Evolutionary conservation across 2,329 filamentous ascomycete species (phyloP).

Genomic region (Microcyclospora tardicrescens): DNA sequence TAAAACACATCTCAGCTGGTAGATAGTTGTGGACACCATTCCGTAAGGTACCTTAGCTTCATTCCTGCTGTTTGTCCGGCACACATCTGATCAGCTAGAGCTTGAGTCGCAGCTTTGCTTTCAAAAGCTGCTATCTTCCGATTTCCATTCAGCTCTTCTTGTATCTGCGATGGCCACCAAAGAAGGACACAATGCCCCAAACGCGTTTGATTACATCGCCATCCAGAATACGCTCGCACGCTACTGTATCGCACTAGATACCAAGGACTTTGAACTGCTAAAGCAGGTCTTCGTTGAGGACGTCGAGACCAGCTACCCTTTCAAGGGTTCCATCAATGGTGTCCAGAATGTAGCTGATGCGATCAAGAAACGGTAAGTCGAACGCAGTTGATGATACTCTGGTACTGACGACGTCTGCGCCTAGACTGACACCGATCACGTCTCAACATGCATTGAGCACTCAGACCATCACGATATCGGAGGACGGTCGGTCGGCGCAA

Average conservation of each 20-base stretch:
- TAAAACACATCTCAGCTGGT: no score
- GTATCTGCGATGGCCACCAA: no score
- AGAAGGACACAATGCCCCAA: slow-evolving; percentile 1
- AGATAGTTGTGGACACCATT: no score
- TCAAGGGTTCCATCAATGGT: slow-evolving; percentile 20
- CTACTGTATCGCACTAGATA: slow-evolving; percentile 34
- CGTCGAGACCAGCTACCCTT: slow-evolving; percentile 29
- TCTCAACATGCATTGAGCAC: slow-evolving; percentile 33
- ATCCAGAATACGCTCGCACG: slow-evolving; percentile 30
- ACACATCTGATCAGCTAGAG: no score
- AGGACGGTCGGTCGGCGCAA: slow-evolving; percentile 20
- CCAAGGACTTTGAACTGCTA: slow-evolving; percentile 27
- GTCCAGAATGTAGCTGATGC: slow-evolving; percentile 21
- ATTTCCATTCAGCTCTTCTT: no score
- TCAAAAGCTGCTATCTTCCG: no score
- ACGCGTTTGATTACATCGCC: slow-evolving; percentile 24
- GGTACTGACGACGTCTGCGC: not conserved
- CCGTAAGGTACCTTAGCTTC: no score
- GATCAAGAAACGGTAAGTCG: slow-evolving; percentile 18
- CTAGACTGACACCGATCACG: slow-evolving; percentile 26
- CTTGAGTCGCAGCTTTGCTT: no score
- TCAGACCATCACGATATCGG: slow-evolving; percentile 25
- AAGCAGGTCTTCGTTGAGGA: slow-evolving; percentile 28
- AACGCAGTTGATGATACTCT: not conserved
- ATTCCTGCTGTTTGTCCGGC: no score